phyloP scores from a whole-genome alignment of 2,329 filamentous ascomycete genomes.

The Microdochium trichocladiopsis region DNA sequence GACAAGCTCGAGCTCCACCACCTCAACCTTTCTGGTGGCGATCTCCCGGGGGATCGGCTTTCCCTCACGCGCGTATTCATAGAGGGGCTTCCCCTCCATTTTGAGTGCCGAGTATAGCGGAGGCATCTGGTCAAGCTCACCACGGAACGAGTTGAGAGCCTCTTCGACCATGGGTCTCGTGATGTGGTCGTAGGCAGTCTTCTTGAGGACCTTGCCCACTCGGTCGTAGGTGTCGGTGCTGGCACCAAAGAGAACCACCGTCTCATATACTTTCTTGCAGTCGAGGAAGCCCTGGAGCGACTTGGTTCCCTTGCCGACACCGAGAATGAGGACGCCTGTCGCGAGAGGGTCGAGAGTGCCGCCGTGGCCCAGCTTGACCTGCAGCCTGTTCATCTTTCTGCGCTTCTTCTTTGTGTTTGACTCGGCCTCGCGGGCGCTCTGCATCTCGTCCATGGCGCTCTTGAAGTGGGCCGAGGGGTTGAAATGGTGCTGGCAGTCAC shows the following conservation, averaged over 20 bases:
- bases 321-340: constrained; percentile 85
- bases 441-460: constrained; percentile 65
- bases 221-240: constrained; percentile 90
- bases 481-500: constrained; percentile 79
- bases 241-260: constrained; percentile 81
- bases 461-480: constrained; percentile 73
- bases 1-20: constrained; percentile 68
- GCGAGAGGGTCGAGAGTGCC: constrained; percentile 92
- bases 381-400: constrained; percentile 51
- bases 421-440: constrained; percentile 47
- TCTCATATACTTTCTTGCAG: constrained; percentile 92
- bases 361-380: constrained; percentile 93
- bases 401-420: constrained; percentile 51
- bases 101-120: constrained; percentile 90
- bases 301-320: constrained; percentile 85
- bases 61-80: constrained; percentile 91
- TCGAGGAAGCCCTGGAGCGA: constrained; percentile 68
- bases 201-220: constrained; percentile 73
- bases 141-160: constrained; percentile 67
- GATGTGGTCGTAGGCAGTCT: constrained; percentile 71
- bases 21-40: constrained; percentile 70
- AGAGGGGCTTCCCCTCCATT: constrained; percentile 88
- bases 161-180: constrained; percentile 73
- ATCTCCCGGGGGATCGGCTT: constrained; percentile 82
- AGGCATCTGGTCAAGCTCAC: constrained; percentile 81